A percentile compares a stretch with the other conserved stretches of the same genome.
These are phyloP conservation scores for Colletotrichum gigasporum DNA, from an alignment of 2,329 filamentous ascomycete species.

Conservation along the genomic window DNA sequence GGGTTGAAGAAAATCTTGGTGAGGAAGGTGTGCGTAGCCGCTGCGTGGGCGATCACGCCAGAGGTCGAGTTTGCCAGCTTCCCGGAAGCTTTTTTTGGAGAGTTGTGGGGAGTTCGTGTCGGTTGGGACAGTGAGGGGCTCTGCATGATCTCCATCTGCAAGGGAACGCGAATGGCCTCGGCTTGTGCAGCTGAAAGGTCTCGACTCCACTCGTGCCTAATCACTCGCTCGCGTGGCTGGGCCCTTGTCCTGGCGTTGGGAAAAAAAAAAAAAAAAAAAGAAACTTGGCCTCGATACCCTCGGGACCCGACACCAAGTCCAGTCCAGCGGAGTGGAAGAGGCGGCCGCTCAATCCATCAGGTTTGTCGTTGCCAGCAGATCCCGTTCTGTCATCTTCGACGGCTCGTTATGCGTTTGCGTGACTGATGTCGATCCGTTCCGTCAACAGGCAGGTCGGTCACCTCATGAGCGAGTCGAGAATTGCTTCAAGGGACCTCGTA, in stretches of 20 bases:
- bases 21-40: slow-evolving; percentile 3
- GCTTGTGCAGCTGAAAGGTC: neutral
- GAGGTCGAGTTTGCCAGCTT: neutral
- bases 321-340: too few species aligned
- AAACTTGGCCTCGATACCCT: neutral
- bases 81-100: slow-evolving; percentile 1
- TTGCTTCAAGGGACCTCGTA: neutral
- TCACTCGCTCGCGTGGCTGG: neutral
- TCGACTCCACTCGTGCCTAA: neutral
- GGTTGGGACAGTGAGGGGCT: neutral
- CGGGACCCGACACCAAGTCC: slow-evolving; percentile 4
- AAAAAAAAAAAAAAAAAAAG: neutral
- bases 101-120: slow-evolving; percentile 17
- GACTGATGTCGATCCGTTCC: neutral
- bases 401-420: neutral
- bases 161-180: slow-evolving; percentile 17
- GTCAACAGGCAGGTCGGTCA: neutral
- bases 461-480: neutral
- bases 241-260: neutral
- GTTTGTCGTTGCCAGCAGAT: neutral
- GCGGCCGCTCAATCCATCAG: too few species aligned
- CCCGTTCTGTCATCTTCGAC: neutral
- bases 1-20: slow-evolving; percentile 18
- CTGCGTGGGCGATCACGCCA: slow-evolving; percentile 10
- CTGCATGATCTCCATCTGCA: slow-evolving; percentile 19